phyloP scores from a whole-genome alignment of 2,329 filamentous ascomycete genomes.

The Stagonosporopsis cucurbitacearum region DNA sequence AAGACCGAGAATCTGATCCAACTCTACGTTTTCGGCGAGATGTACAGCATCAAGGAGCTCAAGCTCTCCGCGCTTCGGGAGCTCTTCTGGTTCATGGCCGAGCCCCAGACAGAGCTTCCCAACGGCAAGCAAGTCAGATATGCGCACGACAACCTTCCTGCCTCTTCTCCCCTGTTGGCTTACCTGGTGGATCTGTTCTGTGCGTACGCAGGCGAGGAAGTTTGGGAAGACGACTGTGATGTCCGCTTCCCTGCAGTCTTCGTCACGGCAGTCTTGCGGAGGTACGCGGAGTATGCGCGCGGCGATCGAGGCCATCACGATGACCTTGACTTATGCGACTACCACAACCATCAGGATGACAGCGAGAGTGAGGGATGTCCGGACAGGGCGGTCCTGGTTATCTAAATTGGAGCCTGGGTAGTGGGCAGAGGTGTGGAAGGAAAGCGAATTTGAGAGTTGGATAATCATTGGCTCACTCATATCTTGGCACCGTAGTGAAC shows the following conservation, averaged over 20 bases:
- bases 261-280: neutral
- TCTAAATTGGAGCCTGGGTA: neutral
- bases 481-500: too few species aligned
- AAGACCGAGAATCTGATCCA: slow-evolving; percentile 5
- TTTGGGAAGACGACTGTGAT: neutral
- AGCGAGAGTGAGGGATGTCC: neutral
- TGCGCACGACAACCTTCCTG: neutral
- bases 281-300: neutral
- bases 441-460: too few species aligned
- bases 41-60: slow-evolving; percentile 4
- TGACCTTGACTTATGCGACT: neutral
- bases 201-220: neutral
- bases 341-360: neutral
- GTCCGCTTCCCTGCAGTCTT: neutral
- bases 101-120: neutral
- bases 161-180: neutral
- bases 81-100: neutral
- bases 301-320: neutral
- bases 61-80: neutral
- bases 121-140: neutral
- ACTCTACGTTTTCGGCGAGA: slow-evolving; percentile 19
- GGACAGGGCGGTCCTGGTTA: too few species aligned
- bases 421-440: too few species aligned
- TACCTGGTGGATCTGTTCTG: neutral
- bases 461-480: too few species aligned